These are phyloP conservation scores for Colletotrichum navitas DNA, from an alignment of 2,329 filamentous ascomycete genomes.

Conservation along the genomic window DNA sequence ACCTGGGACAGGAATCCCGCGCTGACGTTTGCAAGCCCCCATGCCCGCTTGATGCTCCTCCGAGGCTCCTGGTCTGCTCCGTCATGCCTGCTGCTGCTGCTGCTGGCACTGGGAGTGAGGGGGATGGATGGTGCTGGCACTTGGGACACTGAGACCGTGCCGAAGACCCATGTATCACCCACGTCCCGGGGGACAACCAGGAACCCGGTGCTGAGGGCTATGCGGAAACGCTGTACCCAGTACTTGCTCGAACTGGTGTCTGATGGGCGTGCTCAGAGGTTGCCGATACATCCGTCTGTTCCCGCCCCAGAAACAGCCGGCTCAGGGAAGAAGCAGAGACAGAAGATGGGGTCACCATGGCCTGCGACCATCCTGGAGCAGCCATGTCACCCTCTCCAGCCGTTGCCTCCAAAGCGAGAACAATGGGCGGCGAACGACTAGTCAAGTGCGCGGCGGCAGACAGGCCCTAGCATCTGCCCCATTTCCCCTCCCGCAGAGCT, in stretches of 20 bases:
- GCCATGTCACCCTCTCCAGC: constrained; percentile 29
- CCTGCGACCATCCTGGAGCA: constrained; percentile 22
- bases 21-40: constrained; percentile 31
- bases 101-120: constrained; percentile 9
- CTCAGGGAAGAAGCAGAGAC: constrained; percentile 3
- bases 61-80: constrained; percentile 14
- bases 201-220: constrained; percentile 32
- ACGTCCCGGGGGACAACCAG: constrained; percentile 40
- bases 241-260: constrained; percentile 18
- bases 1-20: constrained; percentile 22
- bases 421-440: constrained; percentile 14
- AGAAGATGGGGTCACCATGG: constrained; percentile 7
- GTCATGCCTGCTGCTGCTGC: constrained; percentile 28
- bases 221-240: constrained; percentile 24
- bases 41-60: constrained; percentile 28
- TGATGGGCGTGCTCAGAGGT: constrained; percentile 8
- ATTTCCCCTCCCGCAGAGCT: constrained; percentile 3
- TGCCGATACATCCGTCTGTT: constrained; percentile 11
- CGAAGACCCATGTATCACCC: constrained; percentile 41
- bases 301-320: constrained; percentile 13
- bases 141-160: constrained; percentile 34
- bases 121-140: constrained; percentile 20
- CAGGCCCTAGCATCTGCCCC: constrained; percentile 19
- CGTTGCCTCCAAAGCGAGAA: constrained; percentile 24
- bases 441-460: background rate